phyloP scores from a whole-genome alignment of 2,329 filamentous ascomycete genomes.

The Aureobasidium pullulans region DNA sequence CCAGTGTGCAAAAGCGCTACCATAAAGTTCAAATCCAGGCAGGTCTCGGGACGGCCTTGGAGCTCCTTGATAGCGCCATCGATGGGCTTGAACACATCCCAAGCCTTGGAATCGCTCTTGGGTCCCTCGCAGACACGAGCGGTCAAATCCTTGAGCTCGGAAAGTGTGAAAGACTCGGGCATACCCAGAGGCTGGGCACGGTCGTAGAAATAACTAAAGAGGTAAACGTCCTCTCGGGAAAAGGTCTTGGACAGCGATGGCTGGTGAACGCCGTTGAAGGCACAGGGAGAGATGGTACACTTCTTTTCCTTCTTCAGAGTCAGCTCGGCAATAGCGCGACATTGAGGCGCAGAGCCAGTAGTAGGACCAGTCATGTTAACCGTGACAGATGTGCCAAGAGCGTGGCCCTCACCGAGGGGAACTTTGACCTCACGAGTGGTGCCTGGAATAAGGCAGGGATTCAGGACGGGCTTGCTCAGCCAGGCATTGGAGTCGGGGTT shows the following conservation, averaged over 20 bases:
- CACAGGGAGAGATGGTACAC: constrained; percentile 84
- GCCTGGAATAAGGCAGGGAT: constrained; percentile 81
- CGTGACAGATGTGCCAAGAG: constrained; percentile 55
- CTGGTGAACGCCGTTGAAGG: constrained; percentile 96
- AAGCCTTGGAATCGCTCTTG: constrained; percentile 58
- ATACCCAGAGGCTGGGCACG: constrained; percentile 89
- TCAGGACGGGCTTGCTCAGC: constrained; percentile 63
- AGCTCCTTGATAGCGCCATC: constrained; percentile 75
- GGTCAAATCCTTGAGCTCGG: constrained; percentile 80
- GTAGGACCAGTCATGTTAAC: constrained; percentile 87
- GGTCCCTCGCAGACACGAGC: constrained; percentile 79
- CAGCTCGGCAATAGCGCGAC: constrained; percentile 81
- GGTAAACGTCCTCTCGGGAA: constrained; percentile 81
- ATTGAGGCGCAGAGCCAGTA: constrained; percentile 70
- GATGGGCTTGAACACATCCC: constrained; percentile 73
- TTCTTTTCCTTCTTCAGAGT: constrained; percentile 80
- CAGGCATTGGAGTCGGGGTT: constrained; percentile 53
- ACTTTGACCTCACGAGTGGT: constrained; percentile 69
- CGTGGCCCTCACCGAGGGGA: constrained; percentile 57
- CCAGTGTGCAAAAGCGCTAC: constrained; percentile 84
- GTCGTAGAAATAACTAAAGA: constrained; percentile 98
- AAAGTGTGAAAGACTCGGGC: constrained; percentile 93
- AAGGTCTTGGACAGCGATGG: constrained; percentile 90
- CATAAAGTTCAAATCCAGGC: constrained; percentile 96
- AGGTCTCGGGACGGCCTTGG: constrained; percentile 75